Evolutionary conservation across 768 basidiomycete species (phyloP).

Genomic region (Pleurotus eryngii): DNA sequence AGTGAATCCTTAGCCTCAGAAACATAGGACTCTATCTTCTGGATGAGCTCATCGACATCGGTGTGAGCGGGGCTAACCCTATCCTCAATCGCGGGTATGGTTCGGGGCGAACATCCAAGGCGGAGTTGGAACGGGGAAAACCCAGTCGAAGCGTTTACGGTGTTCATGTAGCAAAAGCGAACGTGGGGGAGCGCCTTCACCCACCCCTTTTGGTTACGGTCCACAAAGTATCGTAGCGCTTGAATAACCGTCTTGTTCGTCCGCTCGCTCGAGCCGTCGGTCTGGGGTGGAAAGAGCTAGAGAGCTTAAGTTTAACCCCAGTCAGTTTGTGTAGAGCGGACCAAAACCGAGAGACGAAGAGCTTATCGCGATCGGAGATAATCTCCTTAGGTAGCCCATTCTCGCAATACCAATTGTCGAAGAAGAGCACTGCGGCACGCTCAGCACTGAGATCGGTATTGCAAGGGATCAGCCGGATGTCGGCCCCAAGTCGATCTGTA

Average conservation of each 20-base stretch:
- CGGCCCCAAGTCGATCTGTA: slow-evolving; percentile 21
- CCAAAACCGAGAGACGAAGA: slow-evolving; percentile 31
- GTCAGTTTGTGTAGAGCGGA: slow-evolving; percentile 13
- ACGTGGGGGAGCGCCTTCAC: slow-evolving; percentile 16
- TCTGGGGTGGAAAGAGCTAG: slow-evolving; percentile 33
- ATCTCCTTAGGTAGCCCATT: slow-evolving; percentile 31
- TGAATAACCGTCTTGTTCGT: slow-evolving; percentile 26
- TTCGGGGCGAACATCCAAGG: slow-evolving; percentile 14
- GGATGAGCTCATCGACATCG: not conserved
- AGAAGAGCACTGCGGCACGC: slow-evolving; percentile 20
- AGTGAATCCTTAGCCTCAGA: slow-evolving; percentile 31
- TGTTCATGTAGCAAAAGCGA: slow-evolving; percentile 28
- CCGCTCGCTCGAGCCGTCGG: slow-evolving; percentile 27
- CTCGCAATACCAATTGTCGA: slow-evolving; percentile 29
- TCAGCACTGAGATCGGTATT: slow-evolving; percentile 11
- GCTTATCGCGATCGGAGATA: slow-evolving; percentile 6
- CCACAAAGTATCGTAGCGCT: slow-evolving; percentile 18
- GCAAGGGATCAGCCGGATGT: slow-evolving; percentile 16
- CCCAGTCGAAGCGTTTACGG: slow-evolving; percentile 22
- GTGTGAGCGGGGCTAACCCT: not conserved
- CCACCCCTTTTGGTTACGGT: slow-evolving; percentile 28
- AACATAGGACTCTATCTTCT: slow-evolving; percentile 11
- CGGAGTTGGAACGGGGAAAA: slow-evolving; percentile 24
- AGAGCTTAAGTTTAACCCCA: slow-evolving; percentile 26
- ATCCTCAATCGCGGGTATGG: slow-evolving; percentile 18